Base-by-base conservation (phyloP, 176 grass and related monocot species). In the Bolboschoenus planiculmis region DNA sequence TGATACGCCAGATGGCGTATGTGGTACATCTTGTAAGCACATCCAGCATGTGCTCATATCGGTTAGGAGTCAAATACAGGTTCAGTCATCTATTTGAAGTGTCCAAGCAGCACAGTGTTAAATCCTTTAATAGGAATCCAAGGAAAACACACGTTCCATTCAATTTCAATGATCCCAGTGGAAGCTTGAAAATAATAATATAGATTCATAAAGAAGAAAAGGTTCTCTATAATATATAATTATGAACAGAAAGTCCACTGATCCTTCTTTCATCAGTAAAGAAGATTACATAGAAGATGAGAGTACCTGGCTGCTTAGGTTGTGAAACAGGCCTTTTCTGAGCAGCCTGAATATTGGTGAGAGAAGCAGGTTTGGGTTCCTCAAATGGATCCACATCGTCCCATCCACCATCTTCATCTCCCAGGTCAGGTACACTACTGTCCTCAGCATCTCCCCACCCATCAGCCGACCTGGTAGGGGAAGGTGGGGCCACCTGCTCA, bases 351-450 rank as follows among this genome's bases (percentile, higher is more conserved):
- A 99, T 93, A 56, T 85, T 99, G 47, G 90, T 84, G 20, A 95
- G 85, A 34, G 85, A 78, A 62, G 89, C 79, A 59, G 92, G 70
- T 43, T 95, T 95, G 43, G 87, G 70, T 65, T 84, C 92, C 53
- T 99, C 93, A 55, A 95, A 90, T 7, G 91, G 86, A 58, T 99
- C 96, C 39, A 99, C 82, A 89, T 95, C 92, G 65, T 95, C 96
- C 96, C 96, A 99, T 83, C 96, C 96, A 81, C 91, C 91, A 70
- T 95, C 92, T 68, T 99, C 93, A 30, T 90, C 86, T 48, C 88
- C 80, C 26, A 63, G 80, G 55, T 93, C 91, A 26, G 81, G 87
- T 36, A 83, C 53, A 86, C 89, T 88, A 31, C 59, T 83, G 27
- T 95, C 83, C 33, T 99, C 96, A 1, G 88, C 79, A 70, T 99